Conservation (phyloP, 441 rosid species). For the Macaranga tanarius region DNA sequence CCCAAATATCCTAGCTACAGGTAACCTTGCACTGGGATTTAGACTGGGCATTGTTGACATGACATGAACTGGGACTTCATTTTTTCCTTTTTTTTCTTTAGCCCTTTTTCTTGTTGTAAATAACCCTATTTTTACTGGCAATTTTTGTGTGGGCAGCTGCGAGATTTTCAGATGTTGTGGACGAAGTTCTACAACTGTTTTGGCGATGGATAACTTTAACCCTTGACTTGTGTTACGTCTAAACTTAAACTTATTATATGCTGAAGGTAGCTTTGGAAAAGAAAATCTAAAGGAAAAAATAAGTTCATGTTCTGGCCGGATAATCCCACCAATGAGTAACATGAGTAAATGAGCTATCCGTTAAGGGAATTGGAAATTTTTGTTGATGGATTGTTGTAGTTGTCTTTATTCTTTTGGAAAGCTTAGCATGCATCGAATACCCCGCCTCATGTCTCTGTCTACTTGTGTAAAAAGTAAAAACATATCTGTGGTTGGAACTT, state of each 20-base stretch:
- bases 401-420: neutral
- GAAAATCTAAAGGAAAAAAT: neutral
- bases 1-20: neutral
- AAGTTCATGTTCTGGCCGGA: neutral
- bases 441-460: neutral
- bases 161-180: too few species aligned
- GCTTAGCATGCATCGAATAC: slow-evolving; percentile 7
- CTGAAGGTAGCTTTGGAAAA: neutral
- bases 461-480: neutral
- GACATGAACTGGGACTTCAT: neutral
- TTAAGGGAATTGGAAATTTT: neutral
- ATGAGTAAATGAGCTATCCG: too few species aligned
- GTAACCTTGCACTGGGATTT: neutral
- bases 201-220: neutral
- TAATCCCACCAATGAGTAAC: too few species aligned
- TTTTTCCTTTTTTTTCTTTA: neutral
- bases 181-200: too few species aligned
- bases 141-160: too few species aligned
- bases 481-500: slow-evolving; percentile 32
- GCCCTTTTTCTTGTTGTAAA: neutral
- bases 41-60: slow-evolving; percentile 7
- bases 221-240: neutral
- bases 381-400: neutral
- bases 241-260: neutral
- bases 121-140: neutral